Percentiles rank a stretch among this genome's conserved stretches.
These are phyloP conservation scores for Exophiala lecanii-corni DNA, from an alignment of 2,329 filamentous ascomycete genomes.

Conservation along the genomic window DNA sequence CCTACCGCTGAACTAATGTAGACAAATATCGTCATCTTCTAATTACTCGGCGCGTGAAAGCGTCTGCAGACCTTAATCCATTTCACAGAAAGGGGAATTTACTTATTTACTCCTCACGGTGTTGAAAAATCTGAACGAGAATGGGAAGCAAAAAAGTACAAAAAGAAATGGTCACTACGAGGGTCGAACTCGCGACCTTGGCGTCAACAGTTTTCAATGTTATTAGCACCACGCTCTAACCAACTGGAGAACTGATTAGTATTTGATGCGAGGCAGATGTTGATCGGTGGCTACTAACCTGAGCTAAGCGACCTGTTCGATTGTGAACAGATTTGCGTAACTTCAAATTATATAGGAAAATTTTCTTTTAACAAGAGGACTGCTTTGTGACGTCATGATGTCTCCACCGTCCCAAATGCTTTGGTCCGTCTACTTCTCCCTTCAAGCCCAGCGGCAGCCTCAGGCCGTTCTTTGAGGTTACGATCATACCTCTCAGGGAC, in stretches of 20 bases:
- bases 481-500: slow-evolving; percentile 8
- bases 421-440: slow-evolving; percentile 9
- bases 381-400: slow-evolving; percentile 7
- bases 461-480: slow-evolving; percentile 9
- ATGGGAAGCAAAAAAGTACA: slow-evolving; percentile 9
- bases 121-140: slow-evolving; percentile 3
- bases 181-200: slow-evolving; percentile 20
- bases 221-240: slow-evolving; percentile 16
- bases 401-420: slow-evolving; percentile 5
- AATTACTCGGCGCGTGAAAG: slow-evolving; percentile 4
- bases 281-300: slow-evolving; percentile 1
- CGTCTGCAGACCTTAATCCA: slow-evolving; percentile 5
- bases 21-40: slow-evolving; percentile 5
- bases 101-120: slow-evolving; percentile 6
- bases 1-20: slow-evolving; percentile 4
- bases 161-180: slow-evolving; percentile 15
- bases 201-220: slow-evolving; percentile 9
- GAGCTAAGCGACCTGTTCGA: slow-evolving; percentile 17
- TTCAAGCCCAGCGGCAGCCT: slow-evolving; percentile 11
- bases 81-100: slow-evolving; percentile 7
- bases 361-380: slow-evolving; percentile 4
- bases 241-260: slow-evolving; percentile 2
- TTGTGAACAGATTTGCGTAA: not conserved
- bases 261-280: not conserved
- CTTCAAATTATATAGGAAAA: slow-evolving; percentile 7